phyloP scores from a whole-genome alignment of 768 basidiomycete species.

The Suillus luteus region DNA sequence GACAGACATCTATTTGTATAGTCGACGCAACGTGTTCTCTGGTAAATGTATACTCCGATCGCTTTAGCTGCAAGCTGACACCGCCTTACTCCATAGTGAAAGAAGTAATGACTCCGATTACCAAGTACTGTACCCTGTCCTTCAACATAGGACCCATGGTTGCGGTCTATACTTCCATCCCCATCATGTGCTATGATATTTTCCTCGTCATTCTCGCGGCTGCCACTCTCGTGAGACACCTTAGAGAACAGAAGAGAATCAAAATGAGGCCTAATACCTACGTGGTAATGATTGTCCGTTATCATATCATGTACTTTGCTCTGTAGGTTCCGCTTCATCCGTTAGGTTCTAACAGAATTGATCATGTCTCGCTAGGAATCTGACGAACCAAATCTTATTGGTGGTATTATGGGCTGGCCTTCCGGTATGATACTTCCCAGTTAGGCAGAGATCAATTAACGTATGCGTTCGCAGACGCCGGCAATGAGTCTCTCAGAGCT shows the following conservation, averaged over 20 bases:
- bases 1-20: slow-evolving; percentile 1
- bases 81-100: neutral
- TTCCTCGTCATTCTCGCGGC: neutral
- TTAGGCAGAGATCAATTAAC: neutral
- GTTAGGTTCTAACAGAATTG: neutral
- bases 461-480: neutral
- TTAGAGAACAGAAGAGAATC: neutral
- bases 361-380: neutral
- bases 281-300: neutral
- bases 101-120: neutral
- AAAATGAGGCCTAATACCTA: slow-evolving; percentile 5
- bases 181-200: slow-evolving; percentile 2
- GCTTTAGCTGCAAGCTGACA: neutral
- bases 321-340: neutral
- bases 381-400: slow-evolving; percentile 3
- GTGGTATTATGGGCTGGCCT: neutral
- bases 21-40: neutral
- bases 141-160: neutral
- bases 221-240: neutral
- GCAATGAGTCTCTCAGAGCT: neutral
- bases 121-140: neutral
- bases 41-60: neutral
- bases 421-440: neutral
- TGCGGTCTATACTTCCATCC: neutral
- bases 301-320: slow-evolving; percentile 1